A percentile compares a stretch with the other conserved stretches of the same genome.
phyloP scores from a whole-genome alignment of 768 basidiomycete genomes.

The Boletus rex-veris region DNA sequence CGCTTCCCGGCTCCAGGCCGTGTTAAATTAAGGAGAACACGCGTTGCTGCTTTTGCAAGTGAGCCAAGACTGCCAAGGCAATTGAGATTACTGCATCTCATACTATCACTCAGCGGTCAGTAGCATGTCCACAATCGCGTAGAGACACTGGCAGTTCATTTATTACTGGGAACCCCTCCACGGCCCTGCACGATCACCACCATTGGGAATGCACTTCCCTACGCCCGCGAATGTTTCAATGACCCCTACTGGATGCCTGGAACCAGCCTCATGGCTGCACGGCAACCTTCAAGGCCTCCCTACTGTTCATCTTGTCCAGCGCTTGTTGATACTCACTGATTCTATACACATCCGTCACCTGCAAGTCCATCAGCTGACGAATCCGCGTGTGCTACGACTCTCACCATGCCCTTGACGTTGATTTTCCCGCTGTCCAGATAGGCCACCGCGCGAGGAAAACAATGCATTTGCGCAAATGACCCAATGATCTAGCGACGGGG shows the following conservation, averaged over 20 bases:
- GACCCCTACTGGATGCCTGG: too few species aligned
- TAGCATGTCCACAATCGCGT: too few species aligned
- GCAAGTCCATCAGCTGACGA: background rate
- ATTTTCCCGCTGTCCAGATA: conserved; percentile 83
- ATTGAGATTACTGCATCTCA: too few species aligned
- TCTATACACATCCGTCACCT: conserved; percentile 51
- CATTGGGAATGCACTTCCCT: too few species aligned
- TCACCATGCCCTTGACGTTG: conserved; percentile 70
- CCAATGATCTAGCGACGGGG: conserved; percentile 61
- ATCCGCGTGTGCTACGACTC: background rate
- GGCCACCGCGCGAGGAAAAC: conserved; percentile 84
- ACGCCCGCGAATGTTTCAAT: too few species aligned
- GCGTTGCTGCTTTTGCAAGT: too few species aligned
- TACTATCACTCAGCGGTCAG: too few species aligned
- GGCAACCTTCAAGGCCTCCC: conserved; percentile 52
- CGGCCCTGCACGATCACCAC: too few species aligned
- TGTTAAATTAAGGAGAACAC: conserved; percentile 7
- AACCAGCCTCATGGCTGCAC: conserved; percentile 43
- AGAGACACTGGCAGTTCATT: too few species aligned
- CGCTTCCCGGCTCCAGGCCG: conserved; percentile 2
- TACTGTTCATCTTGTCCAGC: conserved; percentile 65
- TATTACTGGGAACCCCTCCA: too few species aligned
- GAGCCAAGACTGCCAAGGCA: too few species aligned
- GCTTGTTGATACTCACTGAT: conserved; percentile 65
- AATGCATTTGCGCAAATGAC: conserved; percentile 80